These are phyloP conservation scores for Ceratocystis huliohia DNA, from an alignment of 2,329 filamentous ascomycete species.

Conservation along the genomic window DNA sequence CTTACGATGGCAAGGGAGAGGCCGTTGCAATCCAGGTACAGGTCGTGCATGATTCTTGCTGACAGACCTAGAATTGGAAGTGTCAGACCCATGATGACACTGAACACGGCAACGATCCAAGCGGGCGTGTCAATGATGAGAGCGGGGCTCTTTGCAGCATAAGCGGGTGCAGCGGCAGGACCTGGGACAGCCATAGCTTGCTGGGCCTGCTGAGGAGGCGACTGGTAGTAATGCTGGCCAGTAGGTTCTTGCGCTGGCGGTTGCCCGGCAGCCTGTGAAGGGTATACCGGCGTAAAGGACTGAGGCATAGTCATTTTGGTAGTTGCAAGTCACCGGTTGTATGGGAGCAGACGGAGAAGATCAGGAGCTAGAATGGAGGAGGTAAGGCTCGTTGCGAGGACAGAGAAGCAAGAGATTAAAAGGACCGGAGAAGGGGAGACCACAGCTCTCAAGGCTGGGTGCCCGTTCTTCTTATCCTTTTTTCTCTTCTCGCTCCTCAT, in stretches of 20 bases:
- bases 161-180: background rate
- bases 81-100: constrained; percentile 32
- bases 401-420: background rate
- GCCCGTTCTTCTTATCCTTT: background rate
- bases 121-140: constrained; percentile 31
- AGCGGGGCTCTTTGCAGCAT: background rate
- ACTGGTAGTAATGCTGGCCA: constrained; percentile 17
- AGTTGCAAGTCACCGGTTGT: background rate
- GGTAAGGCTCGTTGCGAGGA: background rate
- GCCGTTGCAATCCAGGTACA: constrained; percentile 32
- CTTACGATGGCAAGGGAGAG: constrained; percentile 33
- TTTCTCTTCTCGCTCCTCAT: background rate
- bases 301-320: background rate
- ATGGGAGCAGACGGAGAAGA: background rate
- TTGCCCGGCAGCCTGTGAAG: constrained; percentile 1
- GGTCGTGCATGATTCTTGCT: constrained; percentile 31
- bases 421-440: background rate
- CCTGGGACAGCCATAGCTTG: background rate
- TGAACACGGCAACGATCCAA: constrained; percentile 34
- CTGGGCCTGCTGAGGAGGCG: constrained; percentile 10
- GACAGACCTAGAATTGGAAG: constrained; percentile 34
- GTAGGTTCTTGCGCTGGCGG: background rate
- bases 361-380: background rate
- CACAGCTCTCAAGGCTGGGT: background rate
- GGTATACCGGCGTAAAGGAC: background rate